These are phyloP conservation scores for Neckera pumila DNA, from an alignment of 225 moss, liverwort and hornwort genomes.

Conservation along the genomic window DNA sequence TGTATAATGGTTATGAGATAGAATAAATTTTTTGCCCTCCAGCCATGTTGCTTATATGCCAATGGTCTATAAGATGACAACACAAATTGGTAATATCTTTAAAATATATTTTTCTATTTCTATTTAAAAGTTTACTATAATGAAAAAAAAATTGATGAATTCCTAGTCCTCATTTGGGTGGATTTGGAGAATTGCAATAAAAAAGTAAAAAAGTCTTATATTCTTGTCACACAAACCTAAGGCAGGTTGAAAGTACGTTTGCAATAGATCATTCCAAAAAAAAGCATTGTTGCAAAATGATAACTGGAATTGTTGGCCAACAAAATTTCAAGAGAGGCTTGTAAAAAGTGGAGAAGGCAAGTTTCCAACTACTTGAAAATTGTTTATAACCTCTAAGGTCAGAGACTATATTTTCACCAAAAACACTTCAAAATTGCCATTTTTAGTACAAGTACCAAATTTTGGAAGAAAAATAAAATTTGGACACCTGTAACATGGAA, in stretches of 20 bases:
- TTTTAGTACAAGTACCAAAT: no score
- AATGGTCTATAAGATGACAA: neutral
- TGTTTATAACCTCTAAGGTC: neutral
- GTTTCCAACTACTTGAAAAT: neutral
- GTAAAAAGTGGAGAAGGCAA: neutral
- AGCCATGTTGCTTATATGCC: fast-evolving
- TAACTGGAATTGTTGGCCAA: neutral
- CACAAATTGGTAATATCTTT: neutral
- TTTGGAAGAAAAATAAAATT: no score
- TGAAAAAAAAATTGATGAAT: no score
- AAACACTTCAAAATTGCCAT: no score
- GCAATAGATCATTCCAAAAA: neutral
- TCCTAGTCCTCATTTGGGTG: neutral
- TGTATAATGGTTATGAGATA: neutral
- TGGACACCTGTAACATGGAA: no score
- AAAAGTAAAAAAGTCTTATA: neutral
- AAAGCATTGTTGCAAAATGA: neutral
- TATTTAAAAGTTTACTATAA: neutral
- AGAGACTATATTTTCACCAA: no score
- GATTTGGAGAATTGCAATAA: neutral
- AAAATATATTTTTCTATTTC: neutral
- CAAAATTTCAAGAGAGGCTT: neutral
- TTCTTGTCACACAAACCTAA: neutral
- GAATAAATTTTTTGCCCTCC: neutral
- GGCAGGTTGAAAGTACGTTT: fast-evolving